Percentiles rank a stretch among this genome's conserved stretches.
These are phyloP conservation scores for Plenodomus lindquistii DNA, from an alignment of 2,329 filamentous ascomycete genomes.

Conservation along the genomic window DNA sequence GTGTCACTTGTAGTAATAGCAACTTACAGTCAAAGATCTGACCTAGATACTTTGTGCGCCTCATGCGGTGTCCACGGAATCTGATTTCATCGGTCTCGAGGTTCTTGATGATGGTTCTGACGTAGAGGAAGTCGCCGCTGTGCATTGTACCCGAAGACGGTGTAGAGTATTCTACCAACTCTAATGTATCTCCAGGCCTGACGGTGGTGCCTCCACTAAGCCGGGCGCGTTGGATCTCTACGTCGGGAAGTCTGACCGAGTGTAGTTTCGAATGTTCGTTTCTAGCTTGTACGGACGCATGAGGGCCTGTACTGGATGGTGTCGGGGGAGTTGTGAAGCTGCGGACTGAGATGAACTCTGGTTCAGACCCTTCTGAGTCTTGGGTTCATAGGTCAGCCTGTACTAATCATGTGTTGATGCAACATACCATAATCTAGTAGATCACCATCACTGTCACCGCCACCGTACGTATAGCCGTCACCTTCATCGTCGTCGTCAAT, in stretches of 20 bases:
- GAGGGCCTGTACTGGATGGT: neutral
- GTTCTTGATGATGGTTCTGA: constrained; percentile 22
- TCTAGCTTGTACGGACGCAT: neutral
- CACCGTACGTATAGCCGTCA: neutral
- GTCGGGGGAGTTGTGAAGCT: neutral
- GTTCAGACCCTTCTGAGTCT: neutral
- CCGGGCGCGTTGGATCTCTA: neutral
- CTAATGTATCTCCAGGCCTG: constrained; percentile 16
- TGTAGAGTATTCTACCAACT: constrained; percentile 13
- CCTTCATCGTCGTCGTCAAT: neutral
- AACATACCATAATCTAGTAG: constrained; percentile 1
- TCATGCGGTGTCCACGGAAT: constrained; percentile 23
- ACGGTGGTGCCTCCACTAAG: constrained; percentile 1
- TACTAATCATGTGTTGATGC: neutral
- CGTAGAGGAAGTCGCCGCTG: constrained; percentile 27
- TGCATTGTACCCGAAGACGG: constrained; percentile 1
- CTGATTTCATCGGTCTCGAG: constrained; percentile 16
- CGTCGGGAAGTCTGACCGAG: neutral
- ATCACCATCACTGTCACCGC: neutral
- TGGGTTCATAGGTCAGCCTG: neutral
- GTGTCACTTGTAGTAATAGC: neutral
- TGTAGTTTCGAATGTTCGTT: neutral
- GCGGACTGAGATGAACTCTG: neutral
- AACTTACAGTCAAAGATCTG: constrained; percentile 24
- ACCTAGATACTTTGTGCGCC: constrained; percentile 18